Percentiles rank a stretch among this genome's conserved stretches.
phyloP scores from a whole-genome alignment of 352 stramenopile genomes.

The Phytophthora chlamydospora region DNA sequence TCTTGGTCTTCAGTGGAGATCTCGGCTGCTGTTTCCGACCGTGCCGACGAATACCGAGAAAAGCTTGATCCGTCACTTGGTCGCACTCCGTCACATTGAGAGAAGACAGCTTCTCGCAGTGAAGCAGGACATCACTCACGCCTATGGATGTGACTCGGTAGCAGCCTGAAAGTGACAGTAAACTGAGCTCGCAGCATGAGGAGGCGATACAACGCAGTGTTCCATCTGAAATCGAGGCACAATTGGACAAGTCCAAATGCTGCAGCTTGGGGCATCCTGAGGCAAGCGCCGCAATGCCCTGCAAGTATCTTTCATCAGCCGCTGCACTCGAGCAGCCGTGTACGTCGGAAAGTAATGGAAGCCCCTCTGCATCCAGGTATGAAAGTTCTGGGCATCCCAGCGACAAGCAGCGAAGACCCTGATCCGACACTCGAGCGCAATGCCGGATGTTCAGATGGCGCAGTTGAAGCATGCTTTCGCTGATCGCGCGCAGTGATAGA shows the following conservation, averaged over 20 bases:
- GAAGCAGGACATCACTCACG: slow-evolving; percentile 28
- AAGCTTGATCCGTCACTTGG: slow-evolving; percentile 53
- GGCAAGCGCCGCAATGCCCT: slow-evolving; percentile 49
- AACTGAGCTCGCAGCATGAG: slow-evolving; percentile 24
- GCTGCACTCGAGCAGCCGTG: slow-evolving; percentile 1
- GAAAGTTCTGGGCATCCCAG: slow-evolving; percentile 52
- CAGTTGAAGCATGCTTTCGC: slow-evolving; percentile 76
- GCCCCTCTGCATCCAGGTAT: slow-evolving; percentile 46
- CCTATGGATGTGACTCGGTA: slow-evolving; percentile 32
- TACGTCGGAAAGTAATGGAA: slow-evolving; percentile 53
- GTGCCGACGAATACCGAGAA: slow-evolving; percentile 16
- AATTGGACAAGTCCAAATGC: slow-evolving; percentile 63
- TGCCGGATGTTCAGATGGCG: slow-evolving; percentile 48
- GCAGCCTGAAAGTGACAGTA: slow-evolving; percentile 35
- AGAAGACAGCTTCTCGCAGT: slow-evolving; percentile 32
- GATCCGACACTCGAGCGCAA: slow-evolving; percentile 59
- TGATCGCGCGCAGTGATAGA: slow-evolving; percentile 80
- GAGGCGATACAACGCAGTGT: slow-evolving; percentile 27
- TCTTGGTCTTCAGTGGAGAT: slow-evolving; percentile 3
- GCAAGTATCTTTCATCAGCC: slow-evolving; percentile 17
- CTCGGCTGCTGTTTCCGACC: slow-evolving; percentile 1
- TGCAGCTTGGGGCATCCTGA: slow-evolving; percentile 39
- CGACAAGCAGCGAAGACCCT: slow-evolving; percentile 57
- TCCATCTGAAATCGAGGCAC: slow-evolving; percentile 48
- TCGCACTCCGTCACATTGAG: slow-evolving; percentile 36